Base-by-base conservation (phyloP, 805 yeast genomes). In the Suhomyces prunicola region DNA sequence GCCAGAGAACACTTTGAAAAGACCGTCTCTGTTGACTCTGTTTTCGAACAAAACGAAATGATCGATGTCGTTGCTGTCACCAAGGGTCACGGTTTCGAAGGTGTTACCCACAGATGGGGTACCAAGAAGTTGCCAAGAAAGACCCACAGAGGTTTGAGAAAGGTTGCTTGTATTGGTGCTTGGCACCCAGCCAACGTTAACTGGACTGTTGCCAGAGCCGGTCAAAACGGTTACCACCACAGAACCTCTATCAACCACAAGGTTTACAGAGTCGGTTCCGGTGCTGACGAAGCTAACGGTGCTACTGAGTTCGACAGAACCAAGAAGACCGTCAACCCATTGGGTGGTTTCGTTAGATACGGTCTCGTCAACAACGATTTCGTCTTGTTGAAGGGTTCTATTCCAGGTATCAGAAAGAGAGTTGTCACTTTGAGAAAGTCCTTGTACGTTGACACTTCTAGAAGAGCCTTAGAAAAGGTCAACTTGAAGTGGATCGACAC, bases 41-140 rank as follows among this genome's bases (percentile, higher is more conserved):
- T 94, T 72, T 88, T 94, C 77, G 99, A 93, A 86, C 96, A 94
- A 84, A 89, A 91, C 83, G 99, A 94, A 86, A 86, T 89, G 87
- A 86, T 94, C 70, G 99, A 94, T 73, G 98, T 90, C 72, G 88
- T 94, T 74, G 99, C 97, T 75, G 96, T 94, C 75, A 94, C 99
- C 88, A 93, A 89, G 87, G 99, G 99, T 94, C 97, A 94, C 86
- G 99, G 99, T 87, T 92, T 89, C 90, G 99, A 94, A 84, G 99
- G 99, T 92, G 97, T 93, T 74, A 94, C 99, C 85, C 97, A 92
- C 91, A 90, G 99, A 90, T 94, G 98, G 98, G 99, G 99, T 79
- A 94, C 99, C 88, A 96, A 92, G 92, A 92, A 88, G 87, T 85
- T 94, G 70, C 99, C 99, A 83, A 91, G 99, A 86, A 94, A 94